Evolutionary conservation across 2,329 filamentous ascomycete genomes (phyloP), one percentile per base, ranked within the genome.

Genomic region (Mycosphaerella arachidis): DNA sequence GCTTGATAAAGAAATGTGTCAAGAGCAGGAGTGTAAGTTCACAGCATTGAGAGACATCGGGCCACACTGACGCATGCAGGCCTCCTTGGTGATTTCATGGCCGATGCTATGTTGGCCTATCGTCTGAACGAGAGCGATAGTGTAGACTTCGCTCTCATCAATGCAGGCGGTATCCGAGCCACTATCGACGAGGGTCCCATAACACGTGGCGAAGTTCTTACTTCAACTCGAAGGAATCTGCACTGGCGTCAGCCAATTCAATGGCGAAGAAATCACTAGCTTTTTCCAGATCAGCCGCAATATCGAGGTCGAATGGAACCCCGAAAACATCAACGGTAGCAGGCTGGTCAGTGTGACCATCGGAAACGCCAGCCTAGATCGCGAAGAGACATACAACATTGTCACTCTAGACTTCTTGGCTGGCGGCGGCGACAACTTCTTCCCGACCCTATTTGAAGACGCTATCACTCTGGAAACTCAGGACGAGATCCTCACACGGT

Each of bases 351-450:
- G 76, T 16, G 77, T 86, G 1, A 79, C 75, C 1, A 77, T 88
- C 37, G 78, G 75, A 33, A 81, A 75, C 13, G 67, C 78, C 64
- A 72, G 76, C 0, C 73, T 88, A 1, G 78, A 82, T 35, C 72
- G 76, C 10, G 71, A 70, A 10, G 72, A 71, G 16, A 74, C 78
- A 30, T 88, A 88, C 70, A 79, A 77, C 10, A 71, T 88, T 20
- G 82, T 85, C 16, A 88, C 86, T 0, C 74, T 86, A 1, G 85
- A 88, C 66, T 88, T 87, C 65, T 64, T 88, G 0, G 84, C 84
- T 1, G 79, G 79, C 2, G 84, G 84, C 1, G 86, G 85, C 13
- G 86, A 88, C 66, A 87, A 86, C 67, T 83, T 87, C 68, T 79
- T 86, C 65, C 66, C 48, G 29, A 71, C 67, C 4, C 31, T 4